Evolutionary conservation across 176 grass and related monocot genomes (phyloP).

Genomic region (Stipa capillata): DNA sequence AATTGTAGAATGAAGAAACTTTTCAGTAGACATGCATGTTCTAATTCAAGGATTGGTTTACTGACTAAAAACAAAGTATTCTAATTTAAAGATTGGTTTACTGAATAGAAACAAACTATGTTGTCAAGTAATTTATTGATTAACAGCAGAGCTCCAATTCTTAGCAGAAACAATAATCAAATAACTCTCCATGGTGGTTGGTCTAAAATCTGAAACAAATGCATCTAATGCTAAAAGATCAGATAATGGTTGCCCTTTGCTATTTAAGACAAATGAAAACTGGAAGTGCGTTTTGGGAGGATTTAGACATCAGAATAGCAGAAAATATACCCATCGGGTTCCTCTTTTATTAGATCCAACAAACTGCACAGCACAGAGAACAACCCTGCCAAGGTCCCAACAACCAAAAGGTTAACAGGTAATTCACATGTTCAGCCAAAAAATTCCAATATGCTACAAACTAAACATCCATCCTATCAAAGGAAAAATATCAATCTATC

Average conservation of each 20-base stretch:
- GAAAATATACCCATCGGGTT: background rate
- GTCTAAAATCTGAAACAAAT: background rate
- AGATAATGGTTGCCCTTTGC: background rate
- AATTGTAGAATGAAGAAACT: background rate
- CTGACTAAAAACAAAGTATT: background rate
- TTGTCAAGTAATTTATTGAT: background rate
- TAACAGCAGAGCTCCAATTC: background rate
- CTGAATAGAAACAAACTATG: background rate
- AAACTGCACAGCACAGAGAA: background rate
- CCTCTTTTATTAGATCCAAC: background rate
- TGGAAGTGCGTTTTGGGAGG: background rate
- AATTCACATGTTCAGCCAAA: background rate
- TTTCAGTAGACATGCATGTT: background rate
- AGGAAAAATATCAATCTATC: background rate
- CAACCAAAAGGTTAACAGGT: background rate
- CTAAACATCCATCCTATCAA: background rate
- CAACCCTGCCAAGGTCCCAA: background rate
- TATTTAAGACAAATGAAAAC: background rate
- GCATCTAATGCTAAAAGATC: conserved; percentile 1
- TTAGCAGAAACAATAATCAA: background rate
- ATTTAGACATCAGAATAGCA: background rate
- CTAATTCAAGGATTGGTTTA: background rate
- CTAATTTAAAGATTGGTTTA: background rate
- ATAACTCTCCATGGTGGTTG: background rate
- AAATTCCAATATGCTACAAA: background rate